Conservation (phyloP, 2,329 filamentous ascomycete species). For the Elsinoe perseae region DNA sequence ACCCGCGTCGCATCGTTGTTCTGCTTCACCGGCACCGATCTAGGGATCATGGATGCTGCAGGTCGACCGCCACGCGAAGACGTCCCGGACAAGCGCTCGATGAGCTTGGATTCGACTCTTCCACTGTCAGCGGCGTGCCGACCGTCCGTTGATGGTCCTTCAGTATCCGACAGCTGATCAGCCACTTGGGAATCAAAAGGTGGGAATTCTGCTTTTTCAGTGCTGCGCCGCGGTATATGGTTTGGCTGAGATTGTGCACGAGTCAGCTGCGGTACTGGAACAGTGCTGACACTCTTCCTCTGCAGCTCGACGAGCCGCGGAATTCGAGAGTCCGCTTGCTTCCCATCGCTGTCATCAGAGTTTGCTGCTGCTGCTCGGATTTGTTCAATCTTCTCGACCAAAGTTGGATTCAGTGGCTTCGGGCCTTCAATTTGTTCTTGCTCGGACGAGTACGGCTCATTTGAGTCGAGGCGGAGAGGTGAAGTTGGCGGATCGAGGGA, state of each 20-base stretch:
- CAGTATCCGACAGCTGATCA: conserved; percentile 7
- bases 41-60: conserved; percentile 69
- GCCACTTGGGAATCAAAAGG: conserved; percentile 8
- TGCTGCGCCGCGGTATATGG: conserved; percentile 24
- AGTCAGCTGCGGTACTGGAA: conserved; percentile 36
- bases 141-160: conserved; percentile 14
- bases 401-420: conserved; percentile 30
- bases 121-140: conserved; percentile 23
- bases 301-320: conserved; percentile 27
- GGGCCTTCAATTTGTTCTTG: conserved; percentile 28
- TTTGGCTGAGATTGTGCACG: conserved; percentile 47
- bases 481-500: conserved; percentile 1
- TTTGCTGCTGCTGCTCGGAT: conserved; percentile 28
- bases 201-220: conserved; percentile 12
- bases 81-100: conserved; percentile 66
- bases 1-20: conserved; percentile 61
- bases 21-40: conserved; percentile 65
- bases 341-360: conserved; percentile 20
- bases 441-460: conserved; percentile 11
- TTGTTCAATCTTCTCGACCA: conserved; percentile 33
- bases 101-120: conserved; percentile 63
- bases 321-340: conserved; percentile 29
- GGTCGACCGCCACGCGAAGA: conserved; percentile 34
- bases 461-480: neutral
- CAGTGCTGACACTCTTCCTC: conserved; percentile 30